A percentile compares a stretch with the other conserved stretches of the same genome.
These are phyloP conservation scores for Coriaria nepalensis DNA, from an alignment of 306 rosid species.

Conservation along the genomic window DNA sequence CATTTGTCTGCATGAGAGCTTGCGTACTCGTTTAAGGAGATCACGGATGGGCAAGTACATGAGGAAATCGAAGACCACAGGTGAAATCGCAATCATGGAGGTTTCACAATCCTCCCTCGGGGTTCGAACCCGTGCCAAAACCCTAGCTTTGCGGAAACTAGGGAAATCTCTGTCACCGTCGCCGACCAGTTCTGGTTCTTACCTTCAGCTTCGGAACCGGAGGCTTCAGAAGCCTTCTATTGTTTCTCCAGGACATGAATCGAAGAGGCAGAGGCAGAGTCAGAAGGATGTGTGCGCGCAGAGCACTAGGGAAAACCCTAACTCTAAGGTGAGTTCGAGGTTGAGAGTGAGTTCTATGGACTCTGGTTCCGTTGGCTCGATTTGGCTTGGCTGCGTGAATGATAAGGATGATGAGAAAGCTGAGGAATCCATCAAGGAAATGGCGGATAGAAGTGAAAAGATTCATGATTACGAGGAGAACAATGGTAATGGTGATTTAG, in stretches of 20 bases:
- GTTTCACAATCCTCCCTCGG: constrained; percentile 51
- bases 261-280: constrained; percentile 25
- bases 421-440: constrained; percentile 8
- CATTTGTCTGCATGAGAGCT: constrained; percentile 17
- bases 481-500: constrained; percentile 26
- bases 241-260: constrained; percentile 16
- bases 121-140: constrained; percentile 83
- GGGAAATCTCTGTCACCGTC: constrained; percentile 28
- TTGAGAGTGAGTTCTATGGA: constrained; percentile 17
- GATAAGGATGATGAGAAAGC: constrained; percentile 11
- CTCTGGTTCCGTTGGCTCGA: constrained; percentile 15
- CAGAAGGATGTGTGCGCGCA: constrained; percentile 8
- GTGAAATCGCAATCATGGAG: constrained; percentile 50
- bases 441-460: constrained; percentile 8
- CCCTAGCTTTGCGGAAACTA: constrained; percentile 51
- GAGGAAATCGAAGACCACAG: constrained; percentile 53
- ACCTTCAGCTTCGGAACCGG: constrained; percentile 79
- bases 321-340: constrained; percentile 25
- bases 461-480: constrained; percentile 4
- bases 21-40: not conserved
- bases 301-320: constrained; percentile 48
- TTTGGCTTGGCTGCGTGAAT: constrained; percentile 12
- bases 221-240: constrained; percentile 48
- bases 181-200: constrained; percentile 28
- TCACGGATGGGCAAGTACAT: constrained; percentile 77